Evolutionary conservation across 2,329 filamentous ascomycete genomes (phyloP), one percentile per base, ranked within the genome.

Genomic region (Cryphonectria carpinicola): DNA sequence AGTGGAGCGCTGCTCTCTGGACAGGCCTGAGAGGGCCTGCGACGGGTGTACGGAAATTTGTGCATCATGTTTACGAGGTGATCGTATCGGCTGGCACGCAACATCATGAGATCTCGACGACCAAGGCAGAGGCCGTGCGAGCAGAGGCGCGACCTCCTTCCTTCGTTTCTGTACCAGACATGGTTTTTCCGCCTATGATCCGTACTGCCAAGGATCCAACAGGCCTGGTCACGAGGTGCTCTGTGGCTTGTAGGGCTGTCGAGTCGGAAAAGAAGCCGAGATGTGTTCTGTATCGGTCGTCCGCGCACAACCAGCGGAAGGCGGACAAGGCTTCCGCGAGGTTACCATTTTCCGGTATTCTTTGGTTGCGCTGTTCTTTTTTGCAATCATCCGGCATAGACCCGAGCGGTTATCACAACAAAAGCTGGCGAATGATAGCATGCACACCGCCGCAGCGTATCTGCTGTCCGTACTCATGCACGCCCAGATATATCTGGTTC

Each of bases 111-210:
- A 61, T 39, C 8, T 22, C 19, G 58, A 61, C 17, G 39, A 39
- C 4, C 46, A 49, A 61, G 14, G 32, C 22, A 22, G 32, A 61
- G 56, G 28, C 46, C 56, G 56, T 17, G 10, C n/a, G 13, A 28
- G 52, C 49, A 63, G 14, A 65, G 25, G 10, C 13, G 39, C 41
- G 43, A 32, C 43, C 28, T 52, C 32, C 41, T 46, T 52, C 32
- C 41, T 46, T 46, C 63, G 41, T 52, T 43, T n/a, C 43, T 52
- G 41, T 28, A 49, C 56, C 25, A 60, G 25, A n/a, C 19, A 25
- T 46, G 37, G 28, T 70, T 70, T 70, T 70, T 70, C 69, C 69
- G 69, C 69, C 69, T 70, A 70, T 70, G 46, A 37, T 68, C 39
- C 41, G 46, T 52, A 54, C 25, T 64, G 69, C 69, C 69, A 67